Evolutionary conservation across 495 filamentous ascomycete genomes (phyloP).

Genomic region (Aspergillus affinis): DNA sequence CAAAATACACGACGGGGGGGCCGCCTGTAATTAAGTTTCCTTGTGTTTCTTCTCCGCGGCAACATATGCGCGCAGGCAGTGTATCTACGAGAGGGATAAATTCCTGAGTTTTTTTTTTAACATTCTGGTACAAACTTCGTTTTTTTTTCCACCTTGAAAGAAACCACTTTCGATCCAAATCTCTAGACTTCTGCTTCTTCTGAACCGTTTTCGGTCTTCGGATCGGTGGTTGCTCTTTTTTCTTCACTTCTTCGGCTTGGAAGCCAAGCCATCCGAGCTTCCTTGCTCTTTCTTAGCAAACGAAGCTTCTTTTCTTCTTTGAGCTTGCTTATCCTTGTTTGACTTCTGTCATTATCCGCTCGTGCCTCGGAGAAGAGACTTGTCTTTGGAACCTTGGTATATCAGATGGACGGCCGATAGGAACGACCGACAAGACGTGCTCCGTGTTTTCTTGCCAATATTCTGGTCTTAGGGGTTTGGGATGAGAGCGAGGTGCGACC

Average conservation of each 20-base stretch:
- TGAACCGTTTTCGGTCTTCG: neutral
- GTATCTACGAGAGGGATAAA: constrained; percentile 29
- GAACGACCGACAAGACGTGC: neutral
- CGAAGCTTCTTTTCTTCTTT: constrained; percentile 16
- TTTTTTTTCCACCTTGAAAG: constrained; percentile 12
- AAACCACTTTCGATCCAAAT: constrained; percentile 10
- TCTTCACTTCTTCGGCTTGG: constrained; percentile 16
- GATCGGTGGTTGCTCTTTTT: constrained; percentile 1
- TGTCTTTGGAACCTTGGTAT: neutral
- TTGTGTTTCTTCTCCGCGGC: constrained; percentile 9
- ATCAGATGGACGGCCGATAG: neutral
- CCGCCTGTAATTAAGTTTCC: constrained; percentile 19
- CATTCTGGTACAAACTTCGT: constrained; percentile 26
- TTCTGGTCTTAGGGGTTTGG: neutral
- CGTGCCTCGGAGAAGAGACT: neutral
- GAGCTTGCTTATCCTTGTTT: constrained; percentile 10
- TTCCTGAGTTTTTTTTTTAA: constrained; percentile 14
- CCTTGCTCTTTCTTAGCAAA: constrained; percentile 13
- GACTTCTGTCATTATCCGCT: constrained; percentile 2
- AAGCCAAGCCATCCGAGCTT: neutral
- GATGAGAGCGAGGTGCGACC: too few relatives aligned
- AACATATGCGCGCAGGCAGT: constrained; percentile 25
- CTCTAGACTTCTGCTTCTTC: constrained; percentile 10
- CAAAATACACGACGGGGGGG: neutral
- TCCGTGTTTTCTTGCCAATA: neutral